phyloP scores from a whole-genome alignment of 805 yeast species.

The Saitoella complicata region DNA sequence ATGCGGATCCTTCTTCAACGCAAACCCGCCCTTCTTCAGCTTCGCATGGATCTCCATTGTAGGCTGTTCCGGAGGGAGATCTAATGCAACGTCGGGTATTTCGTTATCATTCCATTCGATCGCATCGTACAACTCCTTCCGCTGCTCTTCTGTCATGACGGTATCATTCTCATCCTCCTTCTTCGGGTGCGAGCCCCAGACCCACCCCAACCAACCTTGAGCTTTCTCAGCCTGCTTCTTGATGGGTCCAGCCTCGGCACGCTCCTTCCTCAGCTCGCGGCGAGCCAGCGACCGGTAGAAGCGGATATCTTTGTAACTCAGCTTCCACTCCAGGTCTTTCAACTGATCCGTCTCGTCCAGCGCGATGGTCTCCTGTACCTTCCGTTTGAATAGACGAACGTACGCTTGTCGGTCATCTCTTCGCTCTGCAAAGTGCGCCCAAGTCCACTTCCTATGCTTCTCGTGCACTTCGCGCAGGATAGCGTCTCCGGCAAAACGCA shows the following conservation, averaged over 20 bases:
- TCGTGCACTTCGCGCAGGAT: slow-evolving; percentile 71
- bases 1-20: slow-evolving; percentile 32
- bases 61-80: slow-evolving; percentile 58
- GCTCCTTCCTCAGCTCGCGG: slow-evolving; percentile 45
- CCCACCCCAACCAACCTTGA: slow-evolving; percentile 49
- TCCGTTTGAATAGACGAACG: slow-evolving; percentile 47
- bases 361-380: slow-evolving; percentile 17
- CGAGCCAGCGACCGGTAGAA: slow-evolving; percentile 73
- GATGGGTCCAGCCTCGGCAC: slow-evolving; percentile 6
- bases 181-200: slow-evolving; percentile 19
- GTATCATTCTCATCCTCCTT: slow-evolving; percentile 21
- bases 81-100: slow-evolving; percentile 26
- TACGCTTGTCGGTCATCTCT: slow-evolving; percentile 59
- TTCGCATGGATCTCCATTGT: slow-evolving; percentile 51
- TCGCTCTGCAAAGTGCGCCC: slow-evolving; percentile 63
- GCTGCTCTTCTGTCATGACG: slow-evolving; percentile 68
- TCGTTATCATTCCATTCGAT: slow-evolving; percentile 74
- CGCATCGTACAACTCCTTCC: slow-evolving; percentile 78
- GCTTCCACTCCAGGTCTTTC: slow-evolving; percentile 37
- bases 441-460: slow-evolving; percentile 64
- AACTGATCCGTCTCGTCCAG: slow-evolving; percentile 23
- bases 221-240: slow-evolving; percentile 8
- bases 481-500: slow-evolving; percentile 60
- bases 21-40: slow-evolving; percentile 61
- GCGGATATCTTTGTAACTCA: slow-evolving; percentile 64